Conservation (phyloP, 768 basidiomycete genomes). For the Trametes elegans region DNA sequence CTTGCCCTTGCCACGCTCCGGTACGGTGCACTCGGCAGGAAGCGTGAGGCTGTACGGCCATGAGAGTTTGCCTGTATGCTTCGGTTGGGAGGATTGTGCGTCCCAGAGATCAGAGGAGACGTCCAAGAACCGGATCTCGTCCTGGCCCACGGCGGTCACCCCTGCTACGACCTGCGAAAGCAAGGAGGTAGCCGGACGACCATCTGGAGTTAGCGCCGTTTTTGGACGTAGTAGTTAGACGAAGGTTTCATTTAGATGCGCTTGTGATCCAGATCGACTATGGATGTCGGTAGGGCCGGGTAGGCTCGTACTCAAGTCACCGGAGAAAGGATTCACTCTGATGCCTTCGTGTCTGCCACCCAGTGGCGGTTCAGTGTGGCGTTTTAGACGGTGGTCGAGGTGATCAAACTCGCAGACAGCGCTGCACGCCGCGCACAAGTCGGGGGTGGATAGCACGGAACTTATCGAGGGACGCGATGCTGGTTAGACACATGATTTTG, state of each 20-base stretch:
- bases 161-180: constrained; percentile 43
- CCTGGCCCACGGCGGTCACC: constrained; percentile 54
- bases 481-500: background rate
- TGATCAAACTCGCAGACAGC: no score
- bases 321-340: no score
- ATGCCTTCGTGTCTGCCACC: no score
- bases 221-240: background rate
- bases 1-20: constrained; percentile 35
- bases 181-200: background rate
- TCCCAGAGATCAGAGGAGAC: constrained; percentile 44
- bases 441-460: background rate
- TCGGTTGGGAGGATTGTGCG: constrained; percentile 27
- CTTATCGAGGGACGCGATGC: background rate
- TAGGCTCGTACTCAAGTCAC: no score
- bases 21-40: constrained; percentile 41
- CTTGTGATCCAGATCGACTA: no score
- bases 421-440: no score
- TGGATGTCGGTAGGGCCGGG: no score
- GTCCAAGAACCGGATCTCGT: constrained; percentile 48
- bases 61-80: constrained; percentile 42
- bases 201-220: background rate
- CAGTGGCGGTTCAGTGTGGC: no score
- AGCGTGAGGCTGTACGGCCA: constrained; percentile 51
- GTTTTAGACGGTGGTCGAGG: no score
- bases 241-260: no score